Conservation (phyloP, 2,329 filamentous ascomycete genomes). For the Hypoxylon sp. region DNA sequence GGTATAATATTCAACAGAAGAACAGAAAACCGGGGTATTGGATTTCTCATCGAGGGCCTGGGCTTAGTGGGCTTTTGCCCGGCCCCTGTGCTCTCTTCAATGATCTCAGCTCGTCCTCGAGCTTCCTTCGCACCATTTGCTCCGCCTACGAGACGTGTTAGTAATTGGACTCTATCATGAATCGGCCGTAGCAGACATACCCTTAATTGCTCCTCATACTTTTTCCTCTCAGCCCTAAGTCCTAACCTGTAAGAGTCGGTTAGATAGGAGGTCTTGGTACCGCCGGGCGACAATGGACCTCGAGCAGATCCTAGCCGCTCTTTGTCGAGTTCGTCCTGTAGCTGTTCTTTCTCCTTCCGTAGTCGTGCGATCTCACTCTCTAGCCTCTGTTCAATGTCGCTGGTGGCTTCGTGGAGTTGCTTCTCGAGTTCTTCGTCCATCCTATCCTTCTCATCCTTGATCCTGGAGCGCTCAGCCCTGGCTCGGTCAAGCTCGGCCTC, state of each 20-base stretch:
- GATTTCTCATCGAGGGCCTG: slow-evolving; percentile 37
- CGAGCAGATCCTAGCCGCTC: slow-evolving; percentile 49
- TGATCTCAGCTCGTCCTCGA: slow-evolving; percentile 52
- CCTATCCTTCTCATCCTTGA: slow-evolving; percentile 46
- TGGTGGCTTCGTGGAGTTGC: slow-evolving; percentile 46
- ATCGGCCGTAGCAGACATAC: slow-evolving; percentile 43
- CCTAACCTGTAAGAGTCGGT: slow-evolving; percentile 53
- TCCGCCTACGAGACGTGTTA: slow-evolving; percentile 48
- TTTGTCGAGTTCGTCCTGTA: slow-evolving; percentile 53
- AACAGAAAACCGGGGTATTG: slow-evolving; percentile 14
- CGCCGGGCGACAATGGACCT: slow-evolving; percentile 48
- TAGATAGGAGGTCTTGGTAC: slow-evolving; percentile 51
- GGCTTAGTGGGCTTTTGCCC: slow-evolving; percentile 48
- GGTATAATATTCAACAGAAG: slow-evolving; percentile 39
- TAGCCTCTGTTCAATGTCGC: slow-evolving; percentile 46
- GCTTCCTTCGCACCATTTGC: slow-evolving; percentile 51
- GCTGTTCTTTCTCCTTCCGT: slow-evolving; percentile 51
- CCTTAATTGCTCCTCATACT: slow-evolving; percentile 53
- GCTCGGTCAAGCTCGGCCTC: slow-evolving; percentile 52
- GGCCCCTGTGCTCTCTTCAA: slow-evolving; percentile 51
- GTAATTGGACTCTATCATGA: slow-evolving; percentile 6
- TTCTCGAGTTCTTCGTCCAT: slow-evolving; percentile 48
- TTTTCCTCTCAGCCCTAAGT: slow-evolving; percentile 53
- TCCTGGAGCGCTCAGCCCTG: slow-evolving; percentile 47
- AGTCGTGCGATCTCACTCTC: slow-evolving; percentile 47